These are phyloP conservation scores for Phialophora verrucosa DNA, from an alignment of 2,329 filamentous ascomycete species.

Conservation along the genomic window DNA sequence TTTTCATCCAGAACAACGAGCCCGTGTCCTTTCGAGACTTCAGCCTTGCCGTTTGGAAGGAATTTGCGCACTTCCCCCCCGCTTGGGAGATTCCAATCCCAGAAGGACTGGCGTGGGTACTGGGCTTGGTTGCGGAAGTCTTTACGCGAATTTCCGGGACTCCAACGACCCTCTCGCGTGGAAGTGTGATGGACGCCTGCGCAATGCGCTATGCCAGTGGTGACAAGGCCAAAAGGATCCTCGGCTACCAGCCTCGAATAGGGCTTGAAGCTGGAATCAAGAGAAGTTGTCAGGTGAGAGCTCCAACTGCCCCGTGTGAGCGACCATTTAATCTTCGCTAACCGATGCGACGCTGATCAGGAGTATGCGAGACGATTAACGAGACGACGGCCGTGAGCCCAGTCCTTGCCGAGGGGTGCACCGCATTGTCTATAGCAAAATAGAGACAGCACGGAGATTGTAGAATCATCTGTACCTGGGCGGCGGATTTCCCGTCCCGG, in stretches of 20 bases:
- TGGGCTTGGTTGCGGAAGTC: constrained; percentile 55
- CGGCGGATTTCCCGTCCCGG: background rate
- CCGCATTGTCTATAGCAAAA: background rate
- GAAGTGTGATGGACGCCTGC: constrained; percentile 62
- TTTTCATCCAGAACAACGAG: constrained; percentile 56
- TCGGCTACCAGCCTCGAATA: constrained; percentile 61
- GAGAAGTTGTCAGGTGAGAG: constrained; percentile 54
- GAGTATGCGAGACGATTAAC: constrained; percentile 27
- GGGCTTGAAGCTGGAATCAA: constrained; percentile 59
- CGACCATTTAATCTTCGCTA: constrained; percentile 10
- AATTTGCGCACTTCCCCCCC: constrained; percentile 60
- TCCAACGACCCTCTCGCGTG: constrained; percentile 57
- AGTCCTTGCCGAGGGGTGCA: background rate
- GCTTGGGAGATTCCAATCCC: constrained; percentile 57
- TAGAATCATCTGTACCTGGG: background rate
- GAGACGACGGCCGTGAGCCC: background rate
- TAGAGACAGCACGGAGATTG: background rate
- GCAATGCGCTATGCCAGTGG: constrained; percentile 60
- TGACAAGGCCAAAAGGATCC: constrained; percentile 56
- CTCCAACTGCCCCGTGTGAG: background rate
- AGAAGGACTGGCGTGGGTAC: constrained; percentile 53
- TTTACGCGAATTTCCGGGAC: constrained; percentile 55
- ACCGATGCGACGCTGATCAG: constrained; percentile 32
- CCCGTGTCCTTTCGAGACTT: constrained; percentile 53
- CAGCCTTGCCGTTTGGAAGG: constrained; percentile 51